A percentile compares a stretch with the other conserved stretches of the same genome.
Evolutionary conservation across 805 yeast species (phyloP).

Genomic region (Diddensiella transvaalensis): DNA sequence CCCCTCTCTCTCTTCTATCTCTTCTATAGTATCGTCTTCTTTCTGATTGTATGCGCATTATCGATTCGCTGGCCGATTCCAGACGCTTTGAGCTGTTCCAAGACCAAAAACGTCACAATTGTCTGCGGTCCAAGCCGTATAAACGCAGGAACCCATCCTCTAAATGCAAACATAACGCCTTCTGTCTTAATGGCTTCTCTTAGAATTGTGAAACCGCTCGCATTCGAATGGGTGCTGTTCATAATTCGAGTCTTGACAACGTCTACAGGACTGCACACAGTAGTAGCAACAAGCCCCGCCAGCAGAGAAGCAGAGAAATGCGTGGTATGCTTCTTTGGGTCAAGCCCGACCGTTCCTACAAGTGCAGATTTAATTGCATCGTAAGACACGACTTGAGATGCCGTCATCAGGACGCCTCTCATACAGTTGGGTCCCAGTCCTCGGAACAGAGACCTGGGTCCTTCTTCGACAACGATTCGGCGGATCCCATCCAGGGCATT

Average conservation of each 20-base stretch:
- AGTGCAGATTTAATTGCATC: conserved; percentile 66
- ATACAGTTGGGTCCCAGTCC: conserved; percentile 76
- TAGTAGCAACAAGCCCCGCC: conserved; percentile 87
- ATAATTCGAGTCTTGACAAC: conserved; percentile 85
- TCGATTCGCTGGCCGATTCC: neutral
- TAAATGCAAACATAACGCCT: conserved; percentile 76
- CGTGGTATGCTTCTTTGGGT: conserved; percentile 60
- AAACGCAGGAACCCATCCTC: conserved; percentile 90
- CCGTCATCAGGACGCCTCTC: conserved; percentile 85
- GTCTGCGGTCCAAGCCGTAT: conserved; percentile 75
- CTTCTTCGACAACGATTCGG: conserved; percentile 60
- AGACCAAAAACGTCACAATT: conserved; percentile 38
- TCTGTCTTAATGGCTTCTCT: conserved; percentile 56
- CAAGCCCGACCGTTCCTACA: conserved; percentile 47
- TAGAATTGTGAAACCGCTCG: conserved; percentile 51
- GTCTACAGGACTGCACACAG: conserved; percentile 90
- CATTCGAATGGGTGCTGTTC: conserved; percentile 46
- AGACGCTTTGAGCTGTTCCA: conserved; percentile 37
- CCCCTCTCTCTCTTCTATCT: neutral
- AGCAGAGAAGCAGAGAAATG: conserved; percentile 74
- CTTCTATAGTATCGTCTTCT: neutral
- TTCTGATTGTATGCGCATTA: no score
- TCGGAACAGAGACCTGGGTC: conserved; percentile 54
- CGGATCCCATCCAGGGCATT: conserved; percentile 75
- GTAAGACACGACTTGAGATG: conserved; percentile 85